Evolutionary conservation across 768 basidiomycete species (phyloP).

Genomic region (Pisolithus sp.): DNA sequence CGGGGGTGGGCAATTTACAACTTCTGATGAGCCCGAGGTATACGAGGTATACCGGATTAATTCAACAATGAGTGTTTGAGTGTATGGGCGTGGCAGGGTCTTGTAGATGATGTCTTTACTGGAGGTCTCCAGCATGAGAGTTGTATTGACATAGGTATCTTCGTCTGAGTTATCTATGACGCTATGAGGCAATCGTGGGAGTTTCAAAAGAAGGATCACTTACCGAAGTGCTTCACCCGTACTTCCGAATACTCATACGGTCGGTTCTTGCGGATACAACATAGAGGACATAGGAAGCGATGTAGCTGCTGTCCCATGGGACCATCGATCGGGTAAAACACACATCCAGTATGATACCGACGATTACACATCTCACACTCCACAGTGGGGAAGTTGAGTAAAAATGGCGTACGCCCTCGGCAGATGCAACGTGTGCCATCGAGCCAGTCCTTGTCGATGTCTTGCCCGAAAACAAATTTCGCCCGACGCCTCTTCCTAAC

Average conservation of each 20-base stretch:
- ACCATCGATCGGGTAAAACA: constrained; percentile 57
- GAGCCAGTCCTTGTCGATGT: constrained; percentile 63
- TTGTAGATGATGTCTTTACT: constrained; percentile 69
- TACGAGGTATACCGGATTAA: constrained; percentile 44
- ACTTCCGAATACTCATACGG: constrained; percentile 71
- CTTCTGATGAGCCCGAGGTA: constrained; percentile 27
- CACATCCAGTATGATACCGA: constrained; percentile 68
- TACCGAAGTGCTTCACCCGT: constrained; percentile 60
- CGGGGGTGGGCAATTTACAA: constrained; percentile 11
- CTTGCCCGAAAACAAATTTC: constrained; percentile 69
- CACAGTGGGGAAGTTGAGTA: constrained; percentile 56
- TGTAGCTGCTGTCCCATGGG: constrained; percentile 25
- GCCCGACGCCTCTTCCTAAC: constrained; percentile 54
- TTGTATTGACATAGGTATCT: constrained; percentile 64
- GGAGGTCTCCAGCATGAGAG: constrained; percentile 67
- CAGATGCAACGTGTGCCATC: constrained; percentile 81
- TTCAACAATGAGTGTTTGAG: constrained; percentile 68
- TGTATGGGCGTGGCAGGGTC: constrained; percentile 57
- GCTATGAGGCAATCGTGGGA: constrained; percentile 11
- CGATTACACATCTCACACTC: constrained; percentile 62
- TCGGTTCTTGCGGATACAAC: constrained; percentile 68
- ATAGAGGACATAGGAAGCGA: constrained; percentile 69
- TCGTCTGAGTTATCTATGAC: constrained; percentile 37
- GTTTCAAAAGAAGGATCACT: constrained; percentile 15
- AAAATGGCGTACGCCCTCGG: constrained; percentile 57